Evolutionary conservation across 768 basidiomycete species (phyloP).

Genomic region (Russula virescens): DNA sequence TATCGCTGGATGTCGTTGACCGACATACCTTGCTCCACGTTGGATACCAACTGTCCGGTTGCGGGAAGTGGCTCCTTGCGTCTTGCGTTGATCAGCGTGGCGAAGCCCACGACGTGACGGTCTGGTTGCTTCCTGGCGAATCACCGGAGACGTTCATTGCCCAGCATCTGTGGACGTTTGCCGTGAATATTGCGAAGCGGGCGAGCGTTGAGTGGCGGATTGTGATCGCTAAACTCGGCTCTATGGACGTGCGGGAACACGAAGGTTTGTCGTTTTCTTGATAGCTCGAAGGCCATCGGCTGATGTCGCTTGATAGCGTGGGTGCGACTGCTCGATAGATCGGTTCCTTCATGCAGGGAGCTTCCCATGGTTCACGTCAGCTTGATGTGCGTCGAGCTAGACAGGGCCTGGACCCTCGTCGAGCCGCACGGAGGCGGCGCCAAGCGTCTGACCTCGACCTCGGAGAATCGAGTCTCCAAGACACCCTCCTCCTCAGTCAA

Average conservation of each 20-base stretch:
- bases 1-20: constrained; percentile 47
- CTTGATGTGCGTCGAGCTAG: constrained; percentile 53
- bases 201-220: constrained; percentile 79
- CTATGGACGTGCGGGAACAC: constrained; percentile 53
- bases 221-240: constrained; percentile 63
- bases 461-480: constrained; percentile 32
- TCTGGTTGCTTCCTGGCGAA: constrained; percentile 56
- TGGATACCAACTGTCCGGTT: constrained; percentile 60
- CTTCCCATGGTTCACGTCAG: constrained; percentile 55
- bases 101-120: constrained; percentile 62
- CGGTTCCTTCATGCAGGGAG: constrained; percentile 35
- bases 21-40: constrained; percentile 66
- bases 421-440: constrained; percentile 27
- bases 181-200: constrained; percentile 50
- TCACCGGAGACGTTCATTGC: constrained; percentile 47
- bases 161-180: constrained; percentile 66
- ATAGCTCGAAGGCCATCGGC: background rate
- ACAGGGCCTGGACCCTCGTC: constrained; percentile 55
- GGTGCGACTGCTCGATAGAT: constrained; percentile 46
- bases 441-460: constrained; percentile 27
- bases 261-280: constrained; percentile 44
- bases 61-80: constrained; percentile 74
- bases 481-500: constrained; percentile 27
- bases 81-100: constrained; percentile 73
- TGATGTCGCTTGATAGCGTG: constrained; percentile 48